A percentile compares a stretch with the other conserved stretches of the same genome.
Evolutionary conservation across 371 early-diverging fungal genomes (phyloP).

Genomic region (Mucor indicus): DNA sequence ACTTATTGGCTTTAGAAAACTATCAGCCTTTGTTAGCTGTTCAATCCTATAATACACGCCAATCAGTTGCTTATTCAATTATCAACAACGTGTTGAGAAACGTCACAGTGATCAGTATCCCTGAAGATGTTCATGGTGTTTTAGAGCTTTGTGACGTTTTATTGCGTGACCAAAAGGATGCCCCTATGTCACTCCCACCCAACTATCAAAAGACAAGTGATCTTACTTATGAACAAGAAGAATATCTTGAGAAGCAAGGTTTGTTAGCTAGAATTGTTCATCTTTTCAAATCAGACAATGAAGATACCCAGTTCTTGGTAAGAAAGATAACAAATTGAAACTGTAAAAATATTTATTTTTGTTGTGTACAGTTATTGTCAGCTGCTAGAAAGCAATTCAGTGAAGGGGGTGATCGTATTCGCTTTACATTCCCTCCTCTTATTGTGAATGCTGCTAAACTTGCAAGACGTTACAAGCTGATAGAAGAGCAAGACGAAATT

Average conservation of each 20-base stretch:
- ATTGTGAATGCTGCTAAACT: conserved; percentile 72
- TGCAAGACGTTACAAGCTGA: conserved; percentile 49
- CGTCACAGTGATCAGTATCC: conserved; percentile 62
- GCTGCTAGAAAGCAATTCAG: conserved; percentile 75
- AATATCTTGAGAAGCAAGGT: conserved; percentile 57
- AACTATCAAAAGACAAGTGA: conserved; percentile 1
- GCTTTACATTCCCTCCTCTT: conserved; percentile 86
- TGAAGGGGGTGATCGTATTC: conserved; percentile 80
- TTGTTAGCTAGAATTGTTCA: conserved; percentile 81
- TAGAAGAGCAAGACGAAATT: conserved; percentile 44
- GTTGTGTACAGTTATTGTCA: conserved; percentile 61
- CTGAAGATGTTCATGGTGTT: conserved; percentile 80
- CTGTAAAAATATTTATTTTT: too few relatives aligned
- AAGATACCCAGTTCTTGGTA: conserved; percentile 67
- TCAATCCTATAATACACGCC: conserved; percentile 78
- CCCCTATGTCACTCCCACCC: conserved; percentile 8
- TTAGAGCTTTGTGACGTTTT: conserved; percentile 80
- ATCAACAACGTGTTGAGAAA: conserved; percentile 65
- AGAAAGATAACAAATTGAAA: too few relatives aligned
- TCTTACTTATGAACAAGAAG: conserved; percentile 35
- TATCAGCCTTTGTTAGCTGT: conserved; percentile 78
- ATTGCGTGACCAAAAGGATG: conserved; percentile 76
- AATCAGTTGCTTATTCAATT: conserved; percentile 77
- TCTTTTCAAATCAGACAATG: conserved; percentile 63
- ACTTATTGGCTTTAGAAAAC: conserved; percentile 21